These are phyloP conservation scores for Passiflora organensis DNA, from an alignment of 345 rosid species.

Conservation along the genomic window DNA sequence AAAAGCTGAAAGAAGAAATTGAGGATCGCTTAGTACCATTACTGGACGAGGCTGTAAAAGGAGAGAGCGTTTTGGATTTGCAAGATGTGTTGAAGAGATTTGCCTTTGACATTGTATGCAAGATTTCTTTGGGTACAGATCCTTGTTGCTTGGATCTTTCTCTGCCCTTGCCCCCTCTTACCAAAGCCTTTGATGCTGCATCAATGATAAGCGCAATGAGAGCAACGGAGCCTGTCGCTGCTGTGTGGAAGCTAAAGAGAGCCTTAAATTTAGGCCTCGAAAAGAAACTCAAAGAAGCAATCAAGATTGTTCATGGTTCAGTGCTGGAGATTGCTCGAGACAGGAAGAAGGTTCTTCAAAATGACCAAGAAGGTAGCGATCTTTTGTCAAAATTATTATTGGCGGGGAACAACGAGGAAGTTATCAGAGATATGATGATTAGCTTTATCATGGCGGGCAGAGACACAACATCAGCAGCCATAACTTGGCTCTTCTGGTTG, in stretches of 20 bases:
- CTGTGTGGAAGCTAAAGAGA: slow-evolving; percentile 22
- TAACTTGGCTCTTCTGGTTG: slow-evolving; percentile 34
- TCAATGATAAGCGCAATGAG: slow-evolving; percentile 22
- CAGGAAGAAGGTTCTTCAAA: slow-evolving; percentile 13
- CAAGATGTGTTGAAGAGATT: slow-evolving; percentile 29
- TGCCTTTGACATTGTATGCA: slow-evolving; percentile 19
- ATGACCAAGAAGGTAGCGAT: slow-evolving; percentile 6
- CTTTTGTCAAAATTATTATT: slow-evolving; percentile 20
- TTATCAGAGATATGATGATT: slow-evolving; percentile 22
- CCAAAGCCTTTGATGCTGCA: slow-evolving; percentile 22
- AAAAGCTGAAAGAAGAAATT: slow-evolving; percentile 42
- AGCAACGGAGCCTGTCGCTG: slow-evolving; percentile 16
- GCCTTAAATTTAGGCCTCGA: slow-evolving; percentile 14
- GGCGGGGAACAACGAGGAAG: slow-evolving; percentile 18
- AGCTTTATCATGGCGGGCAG: slow-evolving; percentile 35
- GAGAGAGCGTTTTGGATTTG: slow-evolving; percentile 7
- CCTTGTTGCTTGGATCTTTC: slow-evolving; percentile 19
- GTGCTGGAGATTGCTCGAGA: slow-evolving; percentile 12
- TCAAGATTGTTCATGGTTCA: slow-evolving; percentile 15
- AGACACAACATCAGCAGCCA: slow-evolving; percentile 28
- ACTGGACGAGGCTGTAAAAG: slow-evolving; percentile 25
- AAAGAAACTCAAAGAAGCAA: slow-evolving; percentile 20
- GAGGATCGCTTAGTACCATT: slow-evolving; percentile 49
- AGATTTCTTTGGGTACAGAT: slow-evolving; percentile 22
- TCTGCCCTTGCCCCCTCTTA: slow-evolving; percentile 9